Evolutionary conservation across 2,329 filamentous ascomycete genomes (phyloP), one percentile per base, ranked within the genome.

Genomic region (Aspergillus texensis): DNA sequence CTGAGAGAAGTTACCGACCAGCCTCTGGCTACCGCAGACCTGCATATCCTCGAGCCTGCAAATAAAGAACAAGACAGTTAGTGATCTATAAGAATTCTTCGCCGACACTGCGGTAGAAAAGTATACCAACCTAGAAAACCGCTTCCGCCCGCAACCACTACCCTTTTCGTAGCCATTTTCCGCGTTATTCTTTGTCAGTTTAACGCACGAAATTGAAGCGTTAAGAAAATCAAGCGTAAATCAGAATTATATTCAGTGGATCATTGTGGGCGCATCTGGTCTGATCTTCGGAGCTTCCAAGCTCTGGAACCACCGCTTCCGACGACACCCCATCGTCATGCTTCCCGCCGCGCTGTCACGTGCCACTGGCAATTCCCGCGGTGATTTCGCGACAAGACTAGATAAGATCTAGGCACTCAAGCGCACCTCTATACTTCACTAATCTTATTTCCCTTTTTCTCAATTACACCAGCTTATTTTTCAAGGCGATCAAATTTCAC

Each of bases 1-100:
- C 93, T 96, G 72, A 99, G 89, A 6, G 94, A 97, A 26, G 89
- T 94, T 55, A 98, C 94, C 62, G 93, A 87, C 94, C 94, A 98
- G 61, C 93, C 93, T 75, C 93, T 85, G 53, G 89, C 86, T 57
- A 93, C 89, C 52, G 93, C 95, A 60, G 91, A 90, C 82, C 93
- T 95, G 83, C 95, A 98, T 81, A 99, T 97, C 61, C 94, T 87
- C 28, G 85, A 87, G 53, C 88, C 88, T 87, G 61, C 16, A 60
- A 57, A 56, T 58, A 56, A 54, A 65, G 10, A 32, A 68, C 62
- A 57, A 64, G 32, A 58, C 19, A 2, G 45, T 64, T 28, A 62
- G 65, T 43, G 55, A 36, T 10, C 11, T 24, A 24, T 6, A 21
- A 24, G 30, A 36, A 39, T 39, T 55, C n/a, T 21, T 9, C 41